Conservation (phyloP, 306 rosid species). For the Malus sieversii region DNA sequence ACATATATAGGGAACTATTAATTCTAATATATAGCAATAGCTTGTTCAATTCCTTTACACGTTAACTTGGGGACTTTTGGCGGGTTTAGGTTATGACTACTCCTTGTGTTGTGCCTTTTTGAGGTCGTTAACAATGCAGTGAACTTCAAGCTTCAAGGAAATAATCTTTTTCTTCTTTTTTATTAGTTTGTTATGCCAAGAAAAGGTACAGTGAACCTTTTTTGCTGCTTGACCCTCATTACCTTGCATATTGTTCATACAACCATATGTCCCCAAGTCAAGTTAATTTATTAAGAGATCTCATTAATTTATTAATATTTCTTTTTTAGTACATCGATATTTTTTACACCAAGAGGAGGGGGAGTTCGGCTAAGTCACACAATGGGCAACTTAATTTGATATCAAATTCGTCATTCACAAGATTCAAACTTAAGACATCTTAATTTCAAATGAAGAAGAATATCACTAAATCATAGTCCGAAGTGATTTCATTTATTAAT, state of each 20-base stretch:
- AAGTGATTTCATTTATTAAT: background rate
- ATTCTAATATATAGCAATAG: background rate
- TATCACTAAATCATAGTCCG: too few species aligned
- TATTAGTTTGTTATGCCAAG: background rate
- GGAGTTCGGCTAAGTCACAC: too few species aligned
- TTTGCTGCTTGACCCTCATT: background rate
- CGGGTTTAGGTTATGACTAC: background rate
- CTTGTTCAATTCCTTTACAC: background rate
- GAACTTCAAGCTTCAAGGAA: background rate
- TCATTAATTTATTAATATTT: background rate
- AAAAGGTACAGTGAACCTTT: slow-evolving; percentile 7
- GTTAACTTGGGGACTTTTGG: background rate
- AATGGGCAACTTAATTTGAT: too few species aligned
- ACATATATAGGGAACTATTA: too few species aligned
- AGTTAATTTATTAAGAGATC: background rate
- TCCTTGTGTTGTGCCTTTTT: background rate
- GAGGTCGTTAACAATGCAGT: slow-evolving; percentile 12
- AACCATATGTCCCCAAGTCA: background rate
- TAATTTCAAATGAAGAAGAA: too few species aligned
- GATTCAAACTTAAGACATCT: too few species aligned
- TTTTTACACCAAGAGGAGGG: too few species aligned
- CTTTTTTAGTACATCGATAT: too few species aligned
- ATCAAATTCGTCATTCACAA: too few species aligned
- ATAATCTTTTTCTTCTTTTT: background rate
- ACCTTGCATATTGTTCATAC: background rate